Conservation (phyloP, 306 rosid species). For the Betula pendula region DNA sequence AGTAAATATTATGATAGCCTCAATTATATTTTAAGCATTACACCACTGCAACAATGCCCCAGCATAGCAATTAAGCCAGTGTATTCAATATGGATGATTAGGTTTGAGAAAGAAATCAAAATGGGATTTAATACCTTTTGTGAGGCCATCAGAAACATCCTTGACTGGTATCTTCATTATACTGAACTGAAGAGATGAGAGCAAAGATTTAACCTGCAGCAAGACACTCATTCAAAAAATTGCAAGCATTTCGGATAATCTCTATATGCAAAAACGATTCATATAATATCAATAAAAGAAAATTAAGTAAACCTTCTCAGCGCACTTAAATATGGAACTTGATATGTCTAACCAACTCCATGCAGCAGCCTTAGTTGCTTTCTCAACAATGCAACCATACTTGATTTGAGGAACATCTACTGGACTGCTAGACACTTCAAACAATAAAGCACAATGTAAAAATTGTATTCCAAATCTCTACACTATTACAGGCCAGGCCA, state of each 20-base stretch:
- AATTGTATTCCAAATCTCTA: conserved; percentile 7
- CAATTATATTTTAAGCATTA: not conserved
- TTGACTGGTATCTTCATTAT: conserved; percentile 72
- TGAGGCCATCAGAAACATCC: conserved; percentile 57
- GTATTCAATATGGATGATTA: conserved; percentile 1
- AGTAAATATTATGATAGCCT: not conserved
- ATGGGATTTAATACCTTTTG: conserved; percentile 57
- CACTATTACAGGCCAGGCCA: conserved; percentile 8
- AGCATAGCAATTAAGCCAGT: not conserved
- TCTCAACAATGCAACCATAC: conserved; percentile 64
- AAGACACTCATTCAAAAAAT: conserved; percentile 12
- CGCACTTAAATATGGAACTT: conserved; percentile 56
- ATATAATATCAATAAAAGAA: conserved; percentile 15
- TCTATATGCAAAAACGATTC: conserved; percentile 11
- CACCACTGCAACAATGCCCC: not conserved
- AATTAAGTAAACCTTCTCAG: conserved; percentile 64
- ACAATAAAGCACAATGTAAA: conserved; percentile 20
- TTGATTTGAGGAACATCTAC: conserved; percentile 82
- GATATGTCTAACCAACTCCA: conserved; percentile 83
- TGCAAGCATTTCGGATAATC: conserved; percentile 21
- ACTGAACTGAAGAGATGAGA: conserved; percentile 64
- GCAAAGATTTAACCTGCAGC: conserved; percentile 67
- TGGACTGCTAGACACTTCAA: conserved; percentile 86
- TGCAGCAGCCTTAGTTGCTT: conserved; percentile 39
- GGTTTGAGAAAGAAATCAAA: conserved; percentile 21